Evolutionary conservation across 805 yeast genomes (phyloP).

Genomic region (Candida corydali): DNA sequence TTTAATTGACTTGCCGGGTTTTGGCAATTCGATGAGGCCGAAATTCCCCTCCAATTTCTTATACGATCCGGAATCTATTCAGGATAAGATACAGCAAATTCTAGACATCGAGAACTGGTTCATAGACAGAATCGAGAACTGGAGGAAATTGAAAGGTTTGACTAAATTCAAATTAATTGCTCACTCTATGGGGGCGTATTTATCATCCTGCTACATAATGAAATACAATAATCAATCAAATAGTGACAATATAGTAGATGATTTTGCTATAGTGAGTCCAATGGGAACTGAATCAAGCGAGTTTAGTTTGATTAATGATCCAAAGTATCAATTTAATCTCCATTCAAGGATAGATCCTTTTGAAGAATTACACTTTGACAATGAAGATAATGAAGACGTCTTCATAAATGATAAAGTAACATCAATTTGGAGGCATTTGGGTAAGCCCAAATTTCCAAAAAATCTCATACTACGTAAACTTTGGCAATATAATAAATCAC

Average conservation of each 20-base stretch:
- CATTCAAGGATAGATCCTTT: slow-evolving; percentile 30
- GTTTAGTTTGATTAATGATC: slow-evolving; percentile 28
- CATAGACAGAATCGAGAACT: slow-evolving; percentile 33
- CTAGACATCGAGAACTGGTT: slow-evolving; percentile 37
- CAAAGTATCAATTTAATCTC: slow-evolving; percentile 28
- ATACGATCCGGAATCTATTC: slow-evolving; percentile 14
- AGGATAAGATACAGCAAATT: slow-evolving; percentile 27
- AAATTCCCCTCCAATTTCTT: slow-evolving; percentile 30
- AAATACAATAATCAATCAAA: slow-evolving; percentile 26
- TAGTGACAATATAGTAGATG: slow-evolving; percentile 14
- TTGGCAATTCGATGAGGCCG: slow-evolving; percentile 41
- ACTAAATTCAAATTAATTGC: slow-evolving; percentile 27
- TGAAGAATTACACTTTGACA: slow-evolving; percentile 21
- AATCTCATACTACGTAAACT: slow-evolving; percentile 24
- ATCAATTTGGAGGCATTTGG: slow-evolving; percentile 29
- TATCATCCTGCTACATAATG: slow-evolving; percentile 36
- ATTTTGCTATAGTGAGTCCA: slow-evolving; percentile 33
- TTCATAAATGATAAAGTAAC: slow-evolving; percentile 12
- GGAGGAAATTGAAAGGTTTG: slow-evolving; percentile 26
- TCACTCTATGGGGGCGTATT: slow-evolving; percentile 43
- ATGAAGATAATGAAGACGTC: slow-evolving; percentile 15
- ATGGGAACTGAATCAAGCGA: slow-evolving; percentile 41
- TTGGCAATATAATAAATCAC: slow-evolving; percentile 38
- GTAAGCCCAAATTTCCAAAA: slow-evolving; percentile 35
- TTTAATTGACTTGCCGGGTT: slow-evolving; percentile 40